Base-by-base conservation (phyloP, 345 rosid genomes). In the Rhodamnia argentea region DNA sequence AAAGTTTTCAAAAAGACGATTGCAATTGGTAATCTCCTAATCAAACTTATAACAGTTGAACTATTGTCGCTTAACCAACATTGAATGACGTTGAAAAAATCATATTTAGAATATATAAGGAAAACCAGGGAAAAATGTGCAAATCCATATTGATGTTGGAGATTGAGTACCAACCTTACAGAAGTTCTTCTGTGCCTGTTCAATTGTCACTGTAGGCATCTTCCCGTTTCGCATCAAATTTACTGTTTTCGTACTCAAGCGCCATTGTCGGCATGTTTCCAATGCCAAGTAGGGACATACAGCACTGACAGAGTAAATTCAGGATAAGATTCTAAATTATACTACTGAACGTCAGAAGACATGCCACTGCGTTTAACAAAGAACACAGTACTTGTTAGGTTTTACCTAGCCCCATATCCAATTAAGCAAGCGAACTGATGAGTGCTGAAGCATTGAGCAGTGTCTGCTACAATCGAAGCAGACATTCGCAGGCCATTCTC, bases 241-340 rank as follows among this genome's bases (percentile, higher is more conserved):
- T 42, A 97, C 99, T 26, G 99, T 97, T 91, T 94, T 97, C 87
- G 54, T 91, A 91, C 99, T 97, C 91, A 97, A 84, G 14, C 99
- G 98, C 99, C 99, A 97, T 85, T 97, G 99, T 26, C 99, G 96
- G 83, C 96, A 95, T 78, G 99, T 96, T 91, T 97, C 99, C 86
- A 97, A 81, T 84, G 99, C 99, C 95, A 97, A 89, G 89, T 95
- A 94, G 64, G 99, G 99, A 88, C 98, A 97, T 29, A 95, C 91
- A 85, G 99, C 99, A 92, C 99, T 97, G 93, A 37, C 90, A 85
- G 89, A 15, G 76, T 84, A 88, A 27, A 29, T 81, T 87, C 47
- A 56, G 24, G 64, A 87, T 55, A 52, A 83, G 70, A 85, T 62
- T 62, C 83, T 50, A 32, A 58, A 84, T 56, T 60, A 50, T 51